Conservation (phyloP, 352 stramenopile genomes). For the Phytopythium boreale region DNA sequence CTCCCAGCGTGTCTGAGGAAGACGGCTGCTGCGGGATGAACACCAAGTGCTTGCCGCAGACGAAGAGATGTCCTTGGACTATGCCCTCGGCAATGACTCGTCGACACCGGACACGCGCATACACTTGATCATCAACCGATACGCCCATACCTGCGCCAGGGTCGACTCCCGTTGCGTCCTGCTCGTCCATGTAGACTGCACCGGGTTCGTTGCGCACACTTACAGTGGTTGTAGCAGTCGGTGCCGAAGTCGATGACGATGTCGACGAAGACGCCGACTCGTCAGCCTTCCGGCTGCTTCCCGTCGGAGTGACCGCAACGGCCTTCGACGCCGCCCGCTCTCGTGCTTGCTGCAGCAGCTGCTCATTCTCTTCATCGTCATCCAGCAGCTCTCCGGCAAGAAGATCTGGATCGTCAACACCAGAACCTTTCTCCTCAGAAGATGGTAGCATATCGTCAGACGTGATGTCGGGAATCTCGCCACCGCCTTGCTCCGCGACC, state of each 20-base stretch:
- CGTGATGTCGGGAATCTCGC: slow-evolving; percentile 81
- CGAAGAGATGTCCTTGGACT: slow-evolving; percentile 59
- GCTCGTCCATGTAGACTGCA: slow-evolving; percentile 9
- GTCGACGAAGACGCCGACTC: neutral
- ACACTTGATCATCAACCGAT: slow-evolving; percentile 55
- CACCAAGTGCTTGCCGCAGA: slow-evolving; percentile 56
- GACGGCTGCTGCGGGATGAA: slow-evolving; percentile 50
- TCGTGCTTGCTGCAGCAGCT: slow-evolving; percentile 10
- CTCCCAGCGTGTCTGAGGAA: neutral
- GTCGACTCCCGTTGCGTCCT: slow-evolving; percentile 61
- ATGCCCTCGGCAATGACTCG: slow-evolving; percentile 77
- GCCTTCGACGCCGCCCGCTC: slow-evolving; percentile 8
- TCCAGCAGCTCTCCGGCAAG: slow-evolving; percentile 19
- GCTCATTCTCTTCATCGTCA: slow-evolving; percentile 6
- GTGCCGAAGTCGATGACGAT: neutral
- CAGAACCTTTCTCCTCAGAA: slow-evolving; percentile 16
- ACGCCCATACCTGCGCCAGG: slow-evolving; percentile 46
- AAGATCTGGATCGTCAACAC: slow-evolving; percentile 9
- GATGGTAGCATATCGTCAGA: slow-evolving; percentile 32
- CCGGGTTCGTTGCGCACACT: slow-evolving; percentile 1
- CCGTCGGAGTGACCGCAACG: neutral
- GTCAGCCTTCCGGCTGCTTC: neutral
- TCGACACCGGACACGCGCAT: slow-evolving; percentile 53
- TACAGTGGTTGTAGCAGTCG: slow-evolving; percentile 2
- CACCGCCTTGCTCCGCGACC: slow-evolving; percentile 65